Evolutionary conservation across 2,329 filamentous ascomycete genomes (phyloP).

Genomic region (Sporothrix brunneoviolacea): DNA sequence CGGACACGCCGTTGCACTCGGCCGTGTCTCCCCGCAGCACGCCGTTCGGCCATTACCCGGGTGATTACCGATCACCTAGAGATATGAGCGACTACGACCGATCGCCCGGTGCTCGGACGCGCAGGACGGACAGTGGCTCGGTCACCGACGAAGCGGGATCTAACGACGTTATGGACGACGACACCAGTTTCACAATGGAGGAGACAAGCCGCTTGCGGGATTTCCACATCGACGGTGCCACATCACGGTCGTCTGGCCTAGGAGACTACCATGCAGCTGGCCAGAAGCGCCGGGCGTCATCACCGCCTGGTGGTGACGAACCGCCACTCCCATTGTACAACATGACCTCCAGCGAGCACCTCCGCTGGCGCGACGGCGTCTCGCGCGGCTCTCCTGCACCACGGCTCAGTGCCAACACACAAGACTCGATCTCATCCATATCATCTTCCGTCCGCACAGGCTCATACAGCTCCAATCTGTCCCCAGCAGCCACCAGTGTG

Average conservation of each 20-base stretch:
- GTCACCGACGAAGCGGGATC: conserved; percentile 40
- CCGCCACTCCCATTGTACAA: conserved; percentile 25
- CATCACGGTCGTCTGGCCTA: conserved; percentile 13
- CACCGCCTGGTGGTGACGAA: conserved; percentile 46
- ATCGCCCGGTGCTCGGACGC: conserved; percentile 38
- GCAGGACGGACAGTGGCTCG: conserved; percentile 43
- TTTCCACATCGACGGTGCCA: conserved; percentile 40
- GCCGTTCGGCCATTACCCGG: conserved; percentile 32
- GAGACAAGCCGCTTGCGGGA: conserved; percentile 34
- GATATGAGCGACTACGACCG: conserved; percentile 39
- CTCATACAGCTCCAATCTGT: conserved; percentile 42
- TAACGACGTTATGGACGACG: conserved; percentile 45
- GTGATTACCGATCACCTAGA: conserved; percentile 37
- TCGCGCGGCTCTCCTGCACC: conserved; percentile 48
- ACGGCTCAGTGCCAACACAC: conserved; percentile 40
- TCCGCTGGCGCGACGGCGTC: conserved; percentile 42
- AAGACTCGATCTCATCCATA: conserved; percentile 39
- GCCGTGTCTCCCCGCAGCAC: conserved; percentile 40
- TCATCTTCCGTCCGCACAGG: conserved; percentile 39
- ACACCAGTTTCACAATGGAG: conserved; percentile 40
- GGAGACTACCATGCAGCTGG: conserved; percentile 36
- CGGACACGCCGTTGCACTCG: conserved; percentile 42
- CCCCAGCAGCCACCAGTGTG: conserved; percentile 37
- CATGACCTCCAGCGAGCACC: conserved; percentile 35
- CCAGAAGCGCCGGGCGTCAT: conserved; percentile 51